A percentile compares a stretch with the other conserved stretches of the same genome.
These are phyloP conservation scores for Pistacia atlantica DNA, from an alignment of 345 rosid genomes.

Conservation along the genomic window DNA sequence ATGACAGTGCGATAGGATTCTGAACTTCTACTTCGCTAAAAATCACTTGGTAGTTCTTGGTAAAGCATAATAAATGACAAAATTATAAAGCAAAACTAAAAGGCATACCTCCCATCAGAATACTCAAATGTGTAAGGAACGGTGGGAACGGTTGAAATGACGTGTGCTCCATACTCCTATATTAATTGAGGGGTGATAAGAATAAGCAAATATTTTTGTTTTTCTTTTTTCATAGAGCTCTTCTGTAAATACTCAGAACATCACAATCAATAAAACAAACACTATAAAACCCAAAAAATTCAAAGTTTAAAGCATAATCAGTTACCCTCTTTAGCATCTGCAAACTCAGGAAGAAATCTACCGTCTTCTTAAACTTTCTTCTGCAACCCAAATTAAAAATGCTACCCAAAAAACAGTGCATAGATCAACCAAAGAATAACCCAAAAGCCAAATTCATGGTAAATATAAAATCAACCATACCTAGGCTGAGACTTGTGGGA, in stretches of 20 bases:
- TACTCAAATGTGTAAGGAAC: constrained; percentile 94
- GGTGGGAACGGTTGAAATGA: constrained; percentile 92
- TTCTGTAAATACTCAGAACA: no score
- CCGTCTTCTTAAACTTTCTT: no score
- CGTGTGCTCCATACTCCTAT: constrained; percentile 87
- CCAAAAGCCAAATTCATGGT: background rate
- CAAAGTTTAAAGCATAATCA: no score
- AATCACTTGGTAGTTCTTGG: constrained; percentile 12
- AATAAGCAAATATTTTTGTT: background rate
- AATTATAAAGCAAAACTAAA: background rate
- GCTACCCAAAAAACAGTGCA: background rate
- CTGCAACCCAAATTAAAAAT: background rate
- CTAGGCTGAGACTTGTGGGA: constrained; percentile 93
- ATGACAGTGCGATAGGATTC: constrained; percentile 84
- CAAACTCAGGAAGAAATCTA: no score
- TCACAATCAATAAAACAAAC: no score
- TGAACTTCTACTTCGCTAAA: constrained; percentile 79
- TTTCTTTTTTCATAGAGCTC: no score
- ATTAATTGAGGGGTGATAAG: background rate
- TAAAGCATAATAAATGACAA: background rate
- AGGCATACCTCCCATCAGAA: constrained; percentile 80
- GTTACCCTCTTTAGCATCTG: no score
- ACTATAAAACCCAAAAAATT: no score
- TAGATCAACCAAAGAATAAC: background rate
- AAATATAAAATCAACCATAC: constrained; percentile 29